Conservation (phyloP, 441 rosid genomes). For the Mallotus japonicus region DNA sequence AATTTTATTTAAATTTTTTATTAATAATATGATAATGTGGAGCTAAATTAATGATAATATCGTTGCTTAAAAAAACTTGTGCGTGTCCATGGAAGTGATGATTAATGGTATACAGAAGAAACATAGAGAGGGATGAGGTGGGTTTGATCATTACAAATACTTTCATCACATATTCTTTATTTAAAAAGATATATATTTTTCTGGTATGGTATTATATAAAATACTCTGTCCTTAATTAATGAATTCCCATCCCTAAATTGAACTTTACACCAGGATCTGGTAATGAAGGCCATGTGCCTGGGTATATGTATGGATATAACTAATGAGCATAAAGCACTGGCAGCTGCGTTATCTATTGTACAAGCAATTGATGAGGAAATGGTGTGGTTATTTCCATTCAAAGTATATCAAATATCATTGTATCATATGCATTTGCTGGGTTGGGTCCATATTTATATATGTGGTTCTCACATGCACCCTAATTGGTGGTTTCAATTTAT, state of each 20-base stretch:
- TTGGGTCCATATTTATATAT: constrained; percentile 10
- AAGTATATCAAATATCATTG: neutral
- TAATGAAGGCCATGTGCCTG: constrained; percentile 11
- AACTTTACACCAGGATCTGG: neutral
- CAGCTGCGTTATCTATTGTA: neutral
- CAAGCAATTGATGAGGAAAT: neutral
- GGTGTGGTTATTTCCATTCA: neutral
- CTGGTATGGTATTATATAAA: neutral
- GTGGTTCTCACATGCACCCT: constrained; percentile 12
- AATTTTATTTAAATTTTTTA: neutral
- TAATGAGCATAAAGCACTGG: neutral
- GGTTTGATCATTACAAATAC: constrained; percentile 7
- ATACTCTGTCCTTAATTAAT: neutral
- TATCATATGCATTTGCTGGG: constrained; percentile 3
- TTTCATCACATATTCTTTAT: neutral
- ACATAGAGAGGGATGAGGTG: neutral
- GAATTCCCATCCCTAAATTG: neutral
- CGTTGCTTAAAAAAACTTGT: neutral
- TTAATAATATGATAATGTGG: neutral
- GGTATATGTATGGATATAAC: neutral
- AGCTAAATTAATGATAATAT: neutral
- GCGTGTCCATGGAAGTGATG: neutral
- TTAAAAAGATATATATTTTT: neutral
- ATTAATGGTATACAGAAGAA: constrained; percentile 8
- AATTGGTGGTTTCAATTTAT: neutral